Evolutionary conservation across 352 stramenopile species (phyloP), one percentile per base, ranked within the genome.

Genomic region (Globisporangium radiosum): DNA sequence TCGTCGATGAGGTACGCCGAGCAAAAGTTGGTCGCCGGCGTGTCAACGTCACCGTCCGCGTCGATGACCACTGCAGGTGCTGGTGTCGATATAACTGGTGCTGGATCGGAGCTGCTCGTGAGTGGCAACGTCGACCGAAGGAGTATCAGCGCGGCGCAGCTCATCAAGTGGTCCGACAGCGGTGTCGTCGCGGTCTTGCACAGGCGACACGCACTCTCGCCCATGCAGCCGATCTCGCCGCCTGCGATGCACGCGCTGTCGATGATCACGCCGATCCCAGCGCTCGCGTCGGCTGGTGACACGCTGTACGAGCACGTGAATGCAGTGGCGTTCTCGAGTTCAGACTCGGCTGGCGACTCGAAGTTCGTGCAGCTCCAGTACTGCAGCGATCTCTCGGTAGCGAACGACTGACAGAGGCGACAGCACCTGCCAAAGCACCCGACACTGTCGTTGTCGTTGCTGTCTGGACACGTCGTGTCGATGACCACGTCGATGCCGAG

Each of bases 191-290:
- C 17, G 15, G 52, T 42, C 40, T 53, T 64, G 39, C 58, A 64
- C 51, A 60, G 59, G 33, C 58, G 58, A 40, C 58, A 64, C 14
- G 48, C 43, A 7, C 36, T 54, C 5, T 25, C 45, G 8, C 45
- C 52, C 14, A 60, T 38, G 15, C 58, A 64, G 1, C 58, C 58
- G 33, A 64, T 25, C 9, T 51, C 58, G 17, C 58, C 58, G 37
- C 17, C 43, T 8, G 19, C 10, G 3, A 44, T 40, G 14, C 69
- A 77, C 5, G 60, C 56, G 3, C 47, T 40, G 54, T 79, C 71
- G 5, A 54, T 54, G 17, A 65, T 61, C 47, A 17, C 17, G 6
- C 14, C 45, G 17, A 50, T 50, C 17, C 39, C 38, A 57, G 39
- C 19, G 19, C 39, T 57, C 40, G 52, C 45, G 17, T 50, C 45